Base-by-base conservation (phyloP, 163 green algal species). In the Chlamydomonas reinhardtii region DNA sequence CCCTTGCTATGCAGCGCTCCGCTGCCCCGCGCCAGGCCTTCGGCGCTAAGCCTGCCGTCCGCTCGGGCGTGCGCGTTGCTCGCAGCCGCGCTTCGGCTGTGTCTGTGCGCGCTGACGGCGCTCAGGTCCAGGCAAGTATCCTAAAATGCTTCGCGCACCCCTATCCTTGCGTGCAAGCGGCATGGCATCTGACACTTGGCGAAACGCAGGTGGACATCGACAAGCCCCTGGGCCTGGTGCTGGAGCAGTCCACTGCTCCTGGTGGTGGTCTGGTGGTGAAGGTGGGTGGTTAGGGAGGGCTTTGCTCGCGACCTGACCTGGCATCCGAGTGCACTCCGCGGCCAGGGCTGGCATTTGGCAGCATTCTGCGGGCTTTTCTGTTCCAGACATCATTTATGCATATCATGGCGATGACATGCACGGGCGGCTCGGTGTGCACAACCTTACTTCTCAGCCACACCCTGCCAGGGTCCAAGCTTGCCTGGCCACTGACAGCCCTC, bases 221-320 rank as follows among this genome's bases (percentile, higher is more conserved):
- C 81, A 99, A 99, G 93, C 97, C 97, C 0, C 88, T 99, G 56
- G 97, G 97, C n/a, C 90, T 99, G 52, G 93, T 91, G 59, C 90
- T 99, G 34, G 93, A 89, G n/a, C 89, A 95, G 74, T 94, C 91
- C 52, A 97, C 92, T 35, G 87, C 86, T 22, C 62, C 89, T 19
- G 92, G 92, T 78, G 97, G 96, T 59, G 97, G 96, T 59, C 91
- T 98, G 24, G 87, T 96, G 3, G 95, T 99, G 20, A 97, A 95
- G 91, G 94, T 96, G 62, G 43, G 48, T 31, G 5, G 59, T 4
- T 0, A n/a, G n/a, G 31, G 74, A 17, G 19, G 48, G 48, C 48
- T 1, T 54, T 6, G 43, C 43, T 54, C 43, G 43, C 6, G 9
- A 56, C 17, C 11, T 9, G 9, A 19, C 14, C 48, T 19, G 48